Evolutionary conservation across 106 monocot species (phyloP), one percentile per base, ranked within the genome.

Genomic region (Dioscorea dumetorum): DNA sequence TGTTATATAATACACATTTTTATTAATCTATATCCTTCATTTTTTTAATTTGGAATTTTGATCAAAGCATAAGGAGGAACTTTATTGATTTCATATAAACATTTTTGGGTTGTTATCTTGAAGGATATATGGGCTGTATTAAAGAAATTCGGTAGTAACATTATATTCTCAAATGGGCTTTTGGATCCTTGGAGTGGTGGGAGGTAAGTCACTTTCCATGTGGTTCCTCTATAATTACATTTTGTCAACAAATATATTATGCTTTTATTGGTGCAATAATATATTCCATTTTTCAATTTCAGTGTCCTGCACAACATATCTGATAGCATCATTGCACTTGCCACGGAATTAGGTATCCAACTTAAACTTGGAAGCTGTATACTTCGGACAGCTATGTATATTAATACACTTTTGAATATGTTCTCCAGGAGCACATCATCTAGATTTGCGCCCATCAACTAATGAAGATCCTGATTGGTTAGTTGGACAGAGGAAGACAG

Each of bases 121-220:
- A 64, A 94, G 94, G 82, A 85, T 78, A 83, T 88, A 31, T 73
- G 35, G 62, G 75, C 58, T 12, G 71, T 74, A 1, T 69, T 94
- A 76, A 50, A 79, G 67, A 83, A 87, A 73, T 94, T 91, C 77
- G 90, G 94, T 57, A 94, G 94, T 59, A 94, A 94, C 73, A 87
- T 94, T 31, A 91, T 94, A 61, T 94, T 94, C 67, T 94, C 90
- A 52, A 94, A 94, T 66, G 94, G 94, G n/a, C 79, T 90, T 51
- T 68, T 94, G 60, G 94, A 94, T 85, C 94, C 94, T 66, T 94
- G 94, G 94, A 94, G 90, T 62, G 87, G 94, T 66, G 94, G 94
- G 33, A 71, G 94, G 94, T 94, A 76, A 78, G 59, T 11, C 10
- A n/a, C 33, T 52, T 18, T 32, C 1, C 72, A 22, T 12, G 22